phyloP scores from a whole-genome alignment of 2,329 filamentous ascomycete species.

The Teratosphaeria zuluensis region DNA sequence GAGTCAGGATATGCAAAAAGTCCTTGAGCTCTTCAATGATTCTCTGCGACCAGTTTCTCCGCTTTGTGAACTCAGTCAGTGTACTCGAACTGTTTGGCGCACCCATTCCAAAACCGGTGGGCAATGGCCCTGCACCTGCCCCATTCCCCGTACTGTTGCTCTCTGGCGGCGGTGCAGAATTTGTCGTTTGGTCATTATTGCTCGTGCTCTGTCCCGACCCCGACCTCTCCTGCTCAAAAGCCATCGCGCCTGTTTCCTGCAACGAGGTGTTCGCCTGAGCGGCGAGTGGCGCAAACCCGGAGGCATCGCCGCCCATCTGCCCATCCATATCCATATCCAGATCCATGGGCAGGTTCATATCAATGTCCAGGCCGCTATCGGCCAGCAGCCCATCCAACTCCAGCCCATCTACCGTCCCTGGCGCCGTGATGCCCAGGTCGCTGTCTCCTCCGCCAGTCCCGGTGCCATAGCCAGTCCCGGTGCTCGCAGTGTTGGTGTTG shows the following conservation, averaged over 20 bases:
- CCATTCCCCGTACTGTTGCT: constrained; percentile 26
- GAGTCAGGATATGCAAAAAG: constrained; percentile 76
- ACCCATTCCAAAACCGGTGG: constrained; percentile 42
- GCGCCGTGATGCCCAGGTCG: constrained; percentile 1
- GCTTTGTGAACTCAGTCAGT: constrained; percentile 56
- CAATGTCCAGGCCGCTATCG: constrained; percentile 35
- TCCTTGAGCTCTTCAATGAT: constrained; percentile 86
- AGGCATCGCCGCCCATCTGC: constrained; percentile 1
- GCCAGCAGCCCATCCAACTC: not conserved
- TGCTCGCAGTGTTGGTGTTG: not conserved
- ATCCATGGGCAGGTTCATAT: constrained; percentile 38
- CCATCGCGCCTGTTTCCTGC: not conserved
- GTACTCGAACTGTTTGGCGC: constrained; percentile 42
- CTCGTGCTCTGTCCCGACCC: not conserved
- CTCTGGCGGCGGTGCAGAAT: constrained; percentile 14
- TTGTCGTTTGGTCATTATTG: not conserved
- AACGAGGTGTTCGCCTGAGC: not conserved
- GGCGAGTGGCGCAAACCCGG: not conserved
- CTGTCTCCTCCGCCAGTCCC: not conserved
- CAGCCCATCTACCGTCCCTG: constrained; percentile 20
- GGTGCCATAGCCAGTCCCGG: not conserved
- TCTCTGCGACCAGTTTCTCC: constrained; percentile 74
- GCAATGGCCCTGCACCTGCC: constrained; percentile 46
- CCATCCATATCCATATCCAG: constrained; percentile 29
- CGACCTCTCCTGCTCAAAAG: not conserved